Base-by-base conservation (phyloP, 345 rosid species). In the Bruguiera sexangula region DNA sequence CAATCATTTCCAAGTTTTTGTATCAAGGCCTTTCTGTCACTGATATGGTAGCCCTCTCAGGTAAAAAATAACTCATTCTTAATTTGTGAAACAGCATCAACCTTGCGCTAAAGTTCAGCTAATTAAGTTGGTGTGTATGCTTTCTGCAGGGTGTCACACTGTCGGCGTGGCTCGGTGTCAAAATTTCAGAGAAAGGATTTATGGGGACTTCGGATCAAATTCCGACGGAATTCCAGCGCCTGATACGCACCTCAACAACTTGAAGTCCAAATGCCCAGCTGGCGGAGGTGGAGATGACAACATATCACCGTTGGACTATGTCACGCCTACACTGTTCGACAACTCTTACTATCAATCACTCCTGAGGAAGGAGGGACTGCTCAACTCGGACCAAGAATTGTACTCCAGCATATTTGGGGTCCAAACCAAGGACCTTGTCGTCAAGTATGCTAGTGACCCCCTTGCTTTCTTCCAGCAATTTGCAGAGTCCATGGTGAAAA, bases 121-220 rank as follows among this genome's bases (percentile, higher is more conserved):
- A 39, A 11, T 39, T 39, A 39, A 39, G 46, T 10, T 2, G 19
- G 50, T 13, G 18, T 43, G 50, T 43, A 0, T 43, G 50, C 19
- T 43, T 10, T 43, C 18, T 61, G 8, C 78, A 92, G 98, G 98
- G 32, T 84, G 95, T 43, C 98, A 93, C 78, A 93, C 98, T 0
- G 88, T 93, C 3, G 98, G 98, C 24, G 82, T 79, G 95, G 96
- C 96, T 9, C 87, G 88, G 7, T 93, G 98, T 34, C 73, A 57
- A 75, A 93, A 71, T 75, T 90, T 75, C 69, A 79, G 96, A 8
- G 59, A 81, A 0, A 81, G 98, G 30, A 85, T 93, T n/a, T 87
- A 87, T 27, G 85, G 91, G 37, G 88, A 85, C 76, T 88, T 77
- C 0, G 73, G 37, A 52, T 43, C 73, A 67, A 87, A 93, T 1